A percentile compares a stretch with the other conserved stretches of the same genome.
Evolutionary conservation across 2,329 filamentous ascomycete species (phyloP).

Genomic region (Fusarium ambrosium): DNA sequence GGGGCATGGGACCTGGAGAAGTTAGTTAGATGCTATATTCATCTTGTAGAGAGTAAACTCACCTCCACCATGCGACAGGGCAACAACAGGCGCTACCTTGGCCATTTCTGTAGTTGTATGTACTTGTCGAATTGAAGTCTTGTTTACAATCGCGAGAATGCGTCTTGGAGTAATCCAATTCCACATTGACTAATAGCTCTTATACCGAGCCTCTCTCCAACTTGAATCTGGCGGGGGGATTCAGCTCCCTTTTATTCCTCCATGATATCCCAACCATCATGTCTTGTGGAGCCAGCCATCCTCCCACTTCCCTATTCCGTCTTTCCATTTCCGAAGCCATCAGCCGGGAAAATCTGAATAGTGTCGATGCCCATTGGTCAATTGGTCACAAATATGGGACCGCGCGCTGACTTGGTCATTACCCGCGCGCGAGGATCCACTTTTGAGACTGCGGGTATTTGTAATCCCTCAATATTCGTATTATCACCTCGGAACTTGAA

Average conservation of each 20-base stretch:
- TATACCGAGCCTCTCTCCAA: background rate
- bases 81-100: slow-evolving; percentile 58
- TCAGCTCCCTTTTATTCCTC: slow-evolving; percentile 29
- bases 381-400: background rate
- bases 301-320: slow-evolving; percentile 24
- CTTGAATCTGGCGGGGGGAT: background rate
- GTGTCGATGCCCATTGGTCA: slow-evolving; percentile 10
- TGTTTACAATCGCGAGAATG: slow-evolving; percentile 7
- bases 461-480: slow-evolving; percentile 23
- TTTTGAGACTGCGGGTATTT: slow-evolving; percentile 20
- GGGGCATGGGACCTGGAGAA: slow-evolving; percentile 65
- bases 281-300: slow-evolving; percentile 28
- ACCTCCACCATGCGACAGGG: slow-evolving; percentile 66
- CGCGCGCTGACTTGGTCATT: slow-evolving; percentile 40
- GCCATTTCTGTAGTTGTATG: slow-evolving; percentile 50
- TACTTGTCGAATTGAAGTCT: slow-evolving; percentile 5
- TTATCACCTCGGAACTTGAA: slow-evolving; percentile 13
- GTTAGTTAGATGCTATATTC: background rate
- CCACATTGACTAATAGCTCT: slow-evolving; percentile 18
- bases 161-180: slow-evolving; percentile 26
- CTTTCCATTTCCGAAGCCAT: slow-evolving; percentile 23
- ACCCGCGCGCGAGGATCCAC: slow-evolving; percentile 48
- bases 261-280: slow-evolving; percentile 35
- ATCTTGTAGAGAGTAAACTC: slow-evolving; percentile 23
- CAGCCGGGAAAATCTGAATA: slow-evolving; percentile 9